These are phyloP conservation scores for Boletus bicolor DNA, from an alignment of 768 basidiomycete genomes.

Conservation along the genomic window DNA sequence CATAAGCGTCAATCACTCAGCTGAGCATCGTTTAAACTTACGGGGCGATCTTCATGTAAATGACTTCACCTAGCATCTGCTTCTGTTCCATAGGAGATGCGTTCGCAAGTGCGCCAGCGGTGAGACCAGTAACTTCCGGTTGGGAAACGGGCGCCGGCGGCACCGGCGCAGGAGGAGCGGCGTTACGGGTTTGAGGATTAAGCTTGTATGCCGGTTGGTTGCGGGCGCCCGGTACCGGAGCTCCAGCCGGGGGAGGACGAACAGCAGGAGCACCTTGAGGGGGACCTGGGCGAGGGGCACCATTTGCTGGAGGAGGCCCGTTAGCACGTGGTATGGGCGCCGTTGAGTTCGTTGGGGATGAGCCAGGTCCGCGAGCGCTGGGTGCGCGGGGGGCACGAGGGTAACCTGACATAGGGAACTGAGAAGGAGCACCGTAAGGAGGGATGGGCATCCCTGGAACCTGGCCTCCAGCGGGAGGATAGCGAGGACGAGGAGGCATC, in stretches of 20 bases:
- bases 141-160: slow-evolving; percentile 41
- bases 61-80: slow-evolving; percentile 96
- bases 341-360: slow-evolving; percentile 64
- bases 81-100: slow-evolving; percentile 85
- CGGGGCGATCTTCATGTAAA: slow-evolving; percentile 87
- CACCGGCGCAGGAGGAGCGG: slow-evolving; percentile 30
- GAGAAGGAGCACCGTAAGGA: slow-evolving; percentile 71
- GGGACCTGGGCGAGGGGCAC: slow-evolving; percentile 47
- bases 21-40: slow-evolving; percentile 38
- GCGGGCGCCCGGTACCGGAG: slow-evolving; percentile 42
- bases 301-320: slow-evolving; percentile 56
- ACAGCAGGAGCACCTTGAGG: slow-evolving; percentile 41
- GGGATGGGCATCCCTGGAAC: slow-evolving; percentile 77
- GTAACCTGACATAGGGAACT: slow-evolving; percentile 71
- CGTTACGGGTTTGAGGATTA: slow-evolving; percentile 38
- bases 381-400: slow-evolving; percentile 59
- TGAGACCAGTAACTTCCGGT: slow-evolving; percentile 53
- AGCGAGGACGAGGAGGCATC: slow-evolving; percentile 86
- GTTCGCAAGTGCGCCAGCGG: slow-evolving; percentile 56
- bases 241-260: slow-evolving; percentile 42
- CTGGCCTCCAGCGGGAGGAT: slow-evolving; percentile 65
- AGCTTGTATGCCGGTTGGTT: slow-evolving; percentile 32
- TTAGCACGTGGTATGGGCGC: slow-evolving; percentile 64
- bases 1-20: slow-evolving; percentile 6
- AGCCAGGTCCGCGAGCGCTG: slow-evolving; percentile 62